These are phyloP conservation scores for Oehlia diaphana DNA, from an alignment of 192 early-diverging fungal species.

Conservation along the genomic window DNA sequence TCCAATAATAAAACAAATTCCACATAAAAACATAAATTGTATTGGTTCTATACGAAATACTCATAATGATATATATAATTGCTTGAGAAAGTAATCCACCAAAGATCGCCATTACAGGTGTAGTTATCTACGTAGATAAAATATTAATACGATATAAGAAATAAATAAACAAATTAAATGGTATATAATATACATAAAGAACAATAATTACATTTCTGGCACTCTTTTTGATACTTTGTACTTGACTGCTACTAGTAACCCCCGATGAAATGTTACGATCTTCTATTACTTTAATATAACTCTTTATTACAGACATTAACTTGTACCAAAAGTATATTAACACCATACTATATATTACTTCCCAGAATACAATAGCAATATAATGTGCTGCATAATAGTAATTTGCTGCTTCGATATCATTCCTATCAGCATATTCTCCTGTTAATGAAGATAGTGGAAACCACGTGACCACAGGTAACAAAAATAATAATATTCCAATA, in stretches of 20 bases:
- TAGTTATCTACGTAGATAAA: neutral
- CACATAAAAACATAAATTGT: neutral
- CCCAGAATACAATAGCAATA: neutral
- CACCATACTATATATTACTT: neutral
- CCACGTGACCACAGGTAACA: neutral
- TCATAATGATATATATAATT: neutral
- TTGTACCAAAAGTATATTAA: neutral
- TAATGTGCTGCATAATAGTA: neutral
- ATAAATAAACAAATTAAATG: neutral
- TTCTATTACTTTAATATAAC: neutral
- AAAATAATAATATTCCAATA: neutral
- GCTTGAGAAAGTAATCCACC: neutral
- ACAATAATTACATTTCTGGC: neutral
- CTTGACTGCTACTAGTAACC: neutral
- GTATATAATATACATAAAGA: neutral
- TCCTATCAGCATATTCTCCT: neutral
- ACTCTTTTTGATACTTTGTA: neutral
- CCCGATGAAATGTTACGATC: neutral
- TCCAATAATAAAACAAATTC: neutral
- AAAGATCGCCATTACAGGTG: neutral
- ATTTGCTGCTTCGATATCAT: neutral
- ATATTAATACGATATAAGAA: neutral
- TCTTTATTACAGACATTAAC: neutral
- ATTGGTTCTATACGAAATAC: neutral
- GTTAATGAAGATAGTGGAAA: neutral